Evolutionary conservation across 2,329 filamentous ascomycete genomes (phyloP).

Genomic region (Neonectria magnoliae): DNA sequence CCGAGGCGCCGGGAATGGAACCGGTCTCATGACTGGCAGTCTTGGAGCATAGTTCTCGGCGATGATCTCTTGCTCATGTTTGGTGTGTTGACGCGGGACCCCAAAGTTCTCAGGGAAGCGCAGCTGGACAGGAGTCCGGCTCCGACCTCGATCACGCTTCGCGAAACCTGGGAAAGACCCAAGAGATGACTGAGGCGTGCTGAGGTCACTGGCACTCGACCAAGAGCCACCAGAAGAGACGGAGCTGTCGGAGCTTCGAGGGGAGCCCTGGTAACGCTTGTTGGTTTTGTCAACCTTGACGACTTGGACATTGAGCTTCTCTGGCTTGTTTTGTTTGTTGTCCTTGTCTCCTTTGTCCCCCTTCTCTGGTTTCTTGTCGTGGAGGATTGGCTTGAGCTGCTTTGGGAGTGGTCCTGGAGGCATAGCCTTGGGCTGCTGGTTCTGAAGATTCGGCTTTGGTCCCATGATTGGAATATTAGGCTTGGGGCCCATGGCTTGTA

Average conservation of each 20-base stretch:
- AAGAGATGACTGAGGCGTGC: conserved; percentile 35
- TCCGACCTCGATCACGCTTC: conserved; percentile 23
- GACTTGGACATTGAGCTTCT: background rate
- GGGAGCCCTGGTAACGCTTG: background rate
- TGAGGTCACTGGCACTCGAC: conserved; percentile 21
- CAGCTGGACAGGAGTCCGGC: conserved; percentile 19
- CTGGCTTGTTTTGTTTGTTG: background rate
- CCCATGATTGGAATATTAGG: background rate
- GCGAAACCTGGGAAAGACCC: conserved; percentile 22
- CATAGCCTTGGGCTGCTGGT: background rate
- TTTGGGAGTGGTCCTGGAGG: no score
- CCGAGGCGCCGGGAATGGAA: background rate
- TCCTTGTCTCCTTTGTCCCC: background rate
- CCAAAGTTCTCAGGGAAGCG: conserved; percentile 31
- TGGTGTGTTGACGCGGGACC: background rate
- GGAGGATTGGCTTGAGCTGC: background rate
- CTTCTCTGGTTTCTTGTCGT: background rate
- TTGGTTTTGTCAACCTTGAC: background rate
- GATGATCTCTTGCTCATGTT: background rate
- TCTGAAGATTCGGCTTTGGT: background rate
- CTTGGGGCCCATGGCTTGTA: background rate
- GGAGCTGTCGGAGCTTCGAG: conserved; percentile 31
- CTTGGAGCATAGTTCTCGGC: conserved; percentile 1
- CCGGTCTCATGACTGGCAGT: background rate
- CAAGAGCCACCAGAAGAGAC: conserved; percentile 10